Percentiles rank a stretch among this genome's conserved stretches.
Evolutionary conservation across 108 stramenopile genomes (phyloP).

Genomic region (Conticribra guillardii): DNA sequence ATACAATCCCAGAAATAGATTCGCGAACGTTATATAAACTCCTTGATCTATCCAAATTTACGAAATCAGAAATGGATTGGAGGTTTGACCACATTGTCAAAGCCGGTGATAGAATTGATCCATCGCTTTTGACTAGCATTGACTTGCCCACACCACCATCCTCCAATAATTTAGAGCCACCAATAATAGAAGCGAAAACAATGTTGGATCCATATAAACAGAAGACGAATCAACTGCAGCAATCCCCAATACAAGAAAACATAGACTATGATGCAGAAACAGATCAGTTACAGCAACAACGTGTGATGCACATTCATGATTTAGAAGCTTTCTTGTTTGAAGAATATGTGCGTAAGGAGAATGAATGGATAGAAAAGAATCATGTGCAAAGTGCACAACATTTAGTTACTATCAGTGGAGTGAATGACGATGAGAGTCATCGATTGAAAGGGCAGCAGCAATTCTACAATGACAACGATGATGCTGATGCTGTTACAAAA

Average conservation of each 20-base stretch:
- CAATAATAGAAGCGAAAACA: too few relatives aligned
- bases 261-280: not conserved
- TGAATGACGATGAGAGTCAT: not conserved
- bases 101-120: not conserved
- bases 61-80: constrained; percentile 31
- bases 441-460: not conserved
- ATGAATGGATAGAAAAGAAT: constrained; percentile 21
- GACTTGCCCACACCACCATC: too few relatives aligned
- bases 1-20: constrained; percentile 9
- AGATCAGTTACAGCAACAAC: not conserved
- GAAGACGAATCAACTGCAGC: too few relatives aligned
- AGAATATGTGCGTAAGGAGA: constrained; percentile 22
- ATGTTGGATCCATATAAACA: too few relatives aligned
- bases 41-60: constrained; percentile 22
- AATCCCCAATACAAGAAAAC: too few relatives aligned
- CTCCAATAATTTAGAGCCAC: too few relatives aligned
- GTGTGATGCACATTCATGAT: constrained; percentile 14
- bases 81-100: constrained; percentile 27
- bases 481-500: too few relatives aligned
- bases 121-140: too few relatives aligned
- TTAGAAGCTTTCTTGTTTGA: constrained; percentile 29
- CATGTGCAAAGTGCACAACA: not conserved
- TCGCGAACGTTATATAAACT: constrained; percentile 11
- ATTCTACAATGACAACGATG: not conserved
- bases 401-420: not conserved